Evolutionary conservation across 768 basidiomycete genomes (phyloP).

Genomic region (Calocybe gangraenosa): DNA sequence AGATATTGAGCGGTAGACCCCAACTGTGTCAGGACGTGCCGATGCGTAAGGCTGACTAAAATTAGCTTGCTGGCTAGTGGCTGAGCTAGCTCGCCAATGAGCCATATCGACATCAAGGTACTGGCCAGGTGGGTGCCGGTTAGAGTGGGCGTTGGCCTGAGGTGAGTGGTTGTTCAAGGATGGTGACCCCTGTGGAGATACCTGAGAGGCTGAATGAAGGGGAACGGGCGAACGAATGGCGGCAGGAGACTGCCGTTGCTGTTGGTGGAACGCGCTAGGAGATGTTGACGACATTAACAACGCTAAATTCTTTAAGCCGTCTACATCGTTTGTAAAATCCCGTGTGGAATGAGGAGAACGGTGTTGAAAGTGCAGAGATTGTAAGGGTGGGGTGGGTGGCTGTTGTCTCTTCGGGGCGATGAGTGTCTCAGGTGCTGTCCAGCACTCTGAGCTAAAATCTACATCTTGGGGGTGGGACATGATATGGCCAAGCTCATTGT

Average conservation of each 20-base stretch:
- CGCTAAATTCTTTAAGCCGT: slow-evolving; percentile 16
- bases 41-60: slow-evolving; percentile 8
- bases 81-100: slow-evolving; percentile 20
- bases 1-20: neutral
- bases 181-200: slow-evolving; percentile 16
- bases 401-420: slow-evolving; percentile 9
- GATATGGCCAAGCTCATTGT: slow-evolving; percentile 14
- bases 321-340: slow-evolving; percentile 13
- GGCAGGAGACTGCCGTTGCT: slow-evolving; percentile 14
- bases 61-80: slow-evolving; percentile 11
- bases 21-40: slow-evolving; percentile 5
- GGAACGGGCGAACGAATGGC: slow-evolving; percentile 24
- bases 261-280: slow-evolving; percentile 11
- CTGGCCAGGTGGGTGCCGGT: slow-evolving; percentile 7
- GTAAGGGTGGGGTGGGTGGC: slow-evolving; percentile 7
- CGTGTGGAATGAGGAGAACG: slow-evolving; percentile 10
- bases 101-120: slow-evolving; percentile 23
- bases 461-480: slow-evolving; percentile 5
- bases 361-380: slow-evolving; percentile 12
- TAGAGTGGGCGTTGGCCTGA: slow-evolving; percentile 3
- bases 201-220: slow-evolving; percentile 16
- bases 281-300: slow-evolving; percentile 17
- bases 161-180: slow-evolving; percentile 9
- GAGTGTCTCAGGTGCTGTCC: slow-evolving; percentile 8
- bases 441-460: slow-evolving; percentile 17